phyloP scores from a whole-genome alignment of 2,329 filamentous ascomycete species.

The Exserohilum turcica region DNA sequence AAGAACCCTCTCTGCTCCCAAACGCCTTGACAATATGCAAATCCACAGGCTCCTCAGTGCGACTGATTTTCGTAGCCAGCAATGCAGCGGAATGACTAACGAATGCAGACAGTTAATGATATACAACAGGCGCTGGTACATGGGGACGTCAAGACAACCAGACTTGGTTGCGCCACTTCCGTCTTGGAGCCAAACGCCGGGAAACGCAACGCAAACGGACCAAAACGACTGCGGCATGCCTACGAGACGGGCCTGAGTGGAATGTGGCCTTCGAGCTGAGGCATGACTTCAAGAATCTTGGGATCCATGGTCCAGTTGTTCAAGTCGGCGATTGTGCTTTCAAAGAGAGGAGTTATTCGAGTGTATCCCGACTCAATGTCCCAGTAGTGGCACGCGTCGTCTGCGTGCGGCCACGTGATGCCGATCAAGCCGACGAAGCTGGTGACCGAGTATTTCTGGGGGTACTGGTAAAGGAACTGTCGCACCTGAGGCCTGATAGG shows the following conservation, averaged over 20 bases:
- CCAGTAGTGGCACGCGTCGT: conserved; percentile 46
- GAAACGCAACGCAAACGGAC: conserved; percentile 1
- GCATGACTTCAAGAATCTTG: conserved; percentile 41
- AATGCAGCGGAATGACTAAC: conserved; percentile 4
- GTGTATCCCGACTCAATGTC: conserved; percentile 43
- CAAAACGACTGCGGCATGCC: not conserved
- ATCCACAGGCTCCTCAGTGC: conserved; percentile 3
- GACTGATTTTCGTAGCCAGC: not conserved
- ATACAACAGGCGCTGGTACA: not conserved
- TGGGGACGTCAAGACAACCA: not conserved
- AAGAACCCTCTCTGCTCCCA: not conserved
- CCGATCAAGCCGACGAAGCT: conserved; percentile 38
- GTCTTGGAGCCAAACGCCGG: conserved; percentile 7
- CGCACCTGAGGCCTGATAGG: conserved; percentile 40
- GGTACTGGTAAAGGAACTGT: conserved; percentile 41
- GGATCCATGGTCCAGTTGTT: conserved; percentile 43
- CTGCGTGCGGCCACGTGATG: conserved; percentile 42
- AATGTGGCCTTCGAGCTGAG: conserved; percentile 40
- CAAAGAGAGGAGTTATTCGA: conserved; percentile 42
- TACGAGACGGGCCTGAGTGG: conserved; percentile 27
- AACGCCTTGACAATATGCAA: conserved; percentile 4
- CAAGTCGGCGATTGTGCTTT: conserved; percentile 39
- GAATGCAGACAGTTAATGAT: conserved; percentile 2
- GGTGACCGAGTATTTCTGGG: conserved; percentile 35
- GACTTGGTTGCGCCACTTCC: not conserved